These are phyloP conservation scores for Lactarius quietus DNA, from an alignment of 768 basidiomycete genomes.

Conservation along the genomic window DNA sequence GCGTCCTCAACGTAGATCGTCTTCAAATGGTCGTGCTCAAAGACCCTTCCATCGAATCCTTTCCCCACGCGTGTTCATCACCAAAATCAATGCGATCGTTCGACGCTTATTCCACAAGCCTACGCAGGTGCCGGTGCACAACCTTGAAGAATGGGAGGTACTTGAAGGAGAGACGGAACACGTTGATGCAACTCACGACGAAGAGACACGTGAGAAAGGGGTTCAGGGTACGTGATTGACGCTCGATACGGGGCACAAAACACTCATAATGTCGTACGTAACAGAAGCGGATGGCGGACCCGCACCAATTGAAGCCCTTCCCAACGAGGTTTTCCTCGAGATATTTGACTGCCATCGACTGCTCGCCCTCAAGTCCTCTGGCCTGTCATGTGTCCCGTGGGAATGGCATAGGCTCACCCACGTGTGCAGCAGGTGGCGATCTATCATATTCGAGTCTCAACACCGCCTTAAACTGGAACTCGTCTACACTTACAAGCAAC, in stretches of 20 bases:
- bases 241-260: neutral
- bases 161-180: neutral
- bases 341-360: conserved; percentile 8
- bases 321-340: conserved; percentile 12
- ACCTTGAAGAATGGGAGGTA: neutral
- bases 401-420: conserved; percentile 15
- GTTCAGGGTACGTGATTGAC: neutral
- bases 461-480: conserved; percentile 3
- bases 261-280: neutral
- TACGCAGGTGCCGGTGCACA: neutral
- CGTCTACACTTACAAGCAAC: conserved; percentile 2
- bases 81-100: neutral
- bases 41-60: neutral
- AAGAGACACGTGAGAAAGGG: neutral
- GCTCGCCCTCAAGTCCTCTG: neutral
- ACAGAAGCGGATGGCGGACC: no score
- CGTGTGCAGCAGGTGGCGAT: conserved; percentile 12
- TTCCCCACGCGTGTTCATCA: neutral
- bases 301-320: neutral
- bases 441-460: conserved; percentile 6
- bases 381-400: neutral
- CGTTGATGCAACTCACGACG: neutral
- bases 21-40: neutral
- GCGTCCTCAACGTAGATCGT: neutral
- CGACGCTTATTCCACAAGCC: neutral